Percentiles rank a stretch among this genome's conserved stretches.
phyloP scores from a whole-genome alignment of 2,329 filamentous ascomycete genomes.

The Diaporthe sp. region DNA sequence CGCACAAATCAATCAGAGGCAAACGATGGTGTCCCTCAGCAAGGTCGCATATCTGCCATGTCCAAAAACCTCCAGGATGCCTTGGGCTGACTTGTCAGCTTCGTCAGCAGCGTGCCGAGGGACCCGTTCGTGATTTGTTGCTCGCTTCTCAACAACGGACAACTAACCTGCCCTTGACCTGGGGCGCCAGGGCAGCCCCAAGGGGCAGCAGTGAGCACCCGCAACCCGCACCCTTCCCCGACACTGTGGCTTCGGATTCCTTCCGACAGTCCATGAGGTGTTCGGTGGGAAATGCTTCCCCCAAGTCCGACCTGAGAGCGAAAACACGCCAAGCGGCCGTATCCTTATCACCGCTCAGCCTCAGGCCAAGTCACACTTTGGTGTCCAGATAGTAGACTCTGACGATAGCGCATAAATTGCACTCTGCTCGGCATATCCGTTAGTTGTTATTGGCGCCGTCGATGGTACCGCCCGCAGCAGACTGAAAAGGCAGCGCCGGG shows the following conservation, averaged over 20 bases:
- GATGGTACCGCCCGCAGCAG: conserved; percentile 7
- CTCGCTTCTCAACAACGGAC: conserved; percentile 25
- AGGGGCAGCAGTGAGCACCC: conserved; percentile 21
- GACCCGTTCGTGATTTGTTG: conserved; percentile 14
- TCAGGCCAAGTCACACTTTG: conserved; percentile 17
- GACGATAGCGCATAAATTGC: conserved; percentile 14
- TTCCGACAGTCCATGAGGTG: conserved; percentile 35
- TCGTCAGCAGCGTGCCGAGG: conserved; percentile 22
- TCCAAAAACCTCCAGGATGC: conserved; percentile 1
- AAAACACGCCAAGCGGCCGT: conserved; percentile 6
- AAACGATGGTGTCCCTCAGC: conserved; percentile 1
- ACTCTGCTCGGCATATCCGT: conserved; percentile 26
- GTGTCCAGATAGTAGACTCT: conserved; percentile 4
- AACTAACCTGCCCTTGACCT: conserved; percentile 9
- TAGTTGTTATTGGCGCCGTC: conserved; percentile 11
- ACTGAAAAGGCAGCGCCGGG: not conserved
- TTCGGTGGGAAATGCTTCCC: conserved; percentile 4
- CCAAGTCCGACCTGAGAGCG: conserved; percentile 14
- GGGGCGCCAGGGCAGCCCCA: conserved; percentile 20
- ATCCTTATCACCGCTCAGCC: conserved; percentile 28
- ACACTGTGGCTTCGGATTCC: conserved; percentile 39
- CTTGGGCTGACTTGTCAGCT: conserved; percentile 30
- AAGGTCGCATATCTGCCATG: conserved; percentile 15
- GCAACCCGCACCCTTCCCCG: conserved; percentile 23
- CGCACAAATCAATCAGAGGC: conserved; percentile 13